These are phyloP conservation scores for Suillus subaureus DNA, from an alignment of 768 basidiomycete species.

Conservation along the genomic window DNA sequence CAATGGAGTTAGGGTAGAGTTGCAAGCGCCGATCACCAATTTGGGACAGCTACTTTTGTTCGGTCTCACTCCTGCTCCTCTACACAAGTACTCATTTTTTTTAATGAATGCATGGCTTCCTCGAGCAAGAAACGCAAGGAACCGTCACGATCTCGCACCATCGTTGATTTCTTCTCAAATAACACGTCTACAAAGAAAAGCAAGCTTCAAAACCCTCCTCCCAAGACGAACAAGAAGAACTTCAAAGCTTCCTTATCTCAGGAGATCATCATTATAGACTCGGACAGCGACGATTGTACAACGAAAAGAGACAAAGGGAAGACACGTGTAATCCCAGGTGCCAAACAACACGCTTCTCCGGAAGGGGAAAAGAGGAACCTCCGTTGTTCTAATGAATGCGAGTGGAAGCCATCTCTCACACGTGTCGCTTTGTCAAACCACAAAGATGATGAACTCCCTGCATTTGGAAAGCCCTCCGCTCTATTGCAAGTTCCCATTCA, in stretches of 20 bases:
- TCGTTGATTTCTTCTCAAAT: conserved; percentile 49
- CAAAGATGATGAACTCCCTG: not conserved
- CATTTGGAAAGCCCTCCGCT: conserved; percentile 30
- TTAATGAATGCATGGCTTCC: conserved; percentile 33
- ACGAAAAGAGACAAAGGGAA: conserved; percentile 5
- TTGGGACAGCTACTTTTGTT: not conserved
- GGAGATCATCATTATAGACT: conserved; percentile 65
- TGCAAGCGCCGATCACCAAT: not conserved
- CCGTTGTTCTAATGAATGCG: not conserved
- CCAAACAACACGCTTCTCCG: not conserved
- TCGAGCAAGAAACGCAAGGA: conserved; percentile 38
- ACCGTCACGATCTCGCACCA: conserved; percentile 38
- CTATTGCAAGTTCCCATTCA: conserved; percentile 18
- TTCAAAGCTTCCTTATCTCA: conserved; percentile 14
- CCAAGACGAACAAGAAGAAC: conserved; percentile 11
- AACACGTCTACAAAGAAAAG: conserved; percentile 24
- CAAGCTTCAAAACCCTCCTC: conserved; percentile 14
- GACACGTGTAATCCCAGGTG: not conserved
- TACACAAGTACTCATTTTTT: not conserved
- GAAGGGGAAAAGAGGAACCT: not conserved
- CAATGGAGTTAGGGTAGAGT: not conserved
- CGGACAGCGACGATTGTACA: conserved; percentile 49
- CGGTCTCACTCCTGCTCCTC: not conserved
- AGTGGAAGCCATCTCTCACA: not conserved
- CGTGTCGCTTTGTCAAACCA: not conserved